phyloP scores from a whole-genome alignment of 78 protist species.

The Corallochytrium limacisporum region DNA sequence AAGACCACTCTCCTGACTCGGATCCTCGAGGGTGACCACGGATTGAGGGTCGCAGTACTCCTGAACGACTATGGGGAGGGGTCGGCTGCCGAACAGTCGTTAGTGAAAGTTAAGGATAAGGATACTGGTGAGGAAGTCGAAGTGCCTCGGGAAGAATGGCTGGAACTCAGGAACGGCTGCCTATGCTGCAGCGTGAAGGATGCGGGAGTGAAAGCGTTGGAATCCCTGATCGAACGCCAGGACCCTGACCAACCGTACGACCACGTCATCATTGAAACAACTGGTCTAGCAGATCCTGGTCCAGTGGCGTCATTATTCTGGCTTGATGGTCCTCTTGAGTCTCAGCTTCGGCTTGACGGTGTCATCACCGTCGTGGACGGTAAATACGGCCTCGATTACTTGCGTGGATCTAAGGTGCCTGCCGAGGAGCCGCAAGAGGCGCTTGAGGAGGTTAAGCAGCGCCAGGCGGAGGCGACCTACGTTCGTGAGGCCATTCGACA shows the following conservation, averaged over 20 bases:
- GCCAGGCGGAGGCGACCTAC: not conserved
- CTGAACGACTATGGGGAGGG: not conserved
- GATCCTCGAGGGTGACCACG: not conserved
- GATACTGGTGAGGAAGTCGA: no score
- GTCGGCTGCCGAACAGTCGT: not conserved
- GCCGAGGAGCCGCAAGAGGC: not conserved
- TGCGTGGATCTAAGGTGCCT: not conserved
- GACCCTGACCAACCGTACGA: conserved; percentile 54
- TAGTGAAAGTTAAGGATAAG: not conserved
- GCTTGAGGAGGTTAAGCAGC: not conserved
- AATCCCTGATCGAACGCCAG: conserved; percentile 13
- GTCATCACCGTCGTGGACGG: conserved; percentile 34
- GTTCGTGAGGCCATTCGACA: conserved; percentile 1
- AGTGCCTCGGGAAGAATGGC: conserved; percentile 30
- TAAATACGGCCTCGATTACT: not conserved
- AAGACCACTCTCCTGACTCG: conserved; percentile 42
- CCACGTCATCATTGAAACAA: conserved; percentile 45
- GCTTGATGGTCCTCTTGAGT: conserved; percentile 23
- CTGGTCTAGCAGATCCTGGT: conserved; percentile 57
- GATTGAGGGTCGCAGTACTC: not conserved
- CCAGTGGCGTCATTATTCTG: conserved; percentile 37
- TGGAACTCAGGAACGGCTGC: conserved; percentile 64
- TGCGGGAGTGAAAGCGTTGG: conserved; percentile 28
- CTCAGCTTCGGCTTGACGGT: conserved; percentile 27
- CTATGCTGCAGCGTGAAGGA: conserved; percentile 57